Percentiles rank a stretch among this genome's conserved stretches.
phyloP scores from a whole-genome alignment of 2,329 filamentous ascomycete species.

The Drechslerella dactyloides region DNA sequence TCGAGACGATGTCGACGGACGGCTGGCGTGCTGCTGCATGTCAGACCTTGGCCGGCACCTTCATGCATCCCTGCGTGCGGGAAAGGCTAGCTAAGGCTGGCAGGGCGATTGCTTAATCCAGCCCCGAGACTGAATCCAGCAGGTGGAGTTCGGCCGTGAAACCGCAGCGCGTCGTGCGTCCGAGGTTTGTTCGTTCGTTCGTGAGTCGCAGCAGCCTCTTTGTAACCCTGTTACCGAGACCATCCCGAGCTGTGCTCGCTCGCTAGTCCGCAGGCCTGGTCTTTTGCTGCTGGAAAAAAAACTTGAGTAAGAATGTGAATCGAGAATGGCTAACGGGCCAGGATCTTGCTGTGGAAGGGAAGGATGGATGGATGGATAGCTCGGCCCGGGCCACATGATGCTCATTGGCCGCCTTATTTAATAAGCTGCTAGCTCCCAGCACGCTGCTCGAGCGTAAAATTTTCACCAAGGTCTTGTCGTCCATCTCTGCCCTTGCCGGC shows the following conservation, averaged over 20 bases:
- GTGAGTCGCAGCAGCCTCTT: no score
- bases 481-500: neutral
- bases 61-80: slow-evolving; percentile 15
- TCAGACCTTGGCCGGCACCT: slow-evolving; percentile 35
- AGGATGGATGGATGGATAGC: neutral
- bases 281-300: neutral
- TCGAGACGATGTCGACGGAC: neutral
- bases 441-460: neutral
- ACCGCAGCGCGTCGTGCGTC: slow-evolving; percentile 25
- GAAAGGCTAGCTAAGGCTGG: slow-evolving; percentile 37
- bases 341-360: no score
- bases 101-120: slow-evolving; percentile 22
- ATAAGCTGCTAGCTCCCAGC: neutral
- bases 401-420: slow-evolving; percentile 6
- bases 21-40: slow-evolving; percentile 22
- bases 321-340: neutral
- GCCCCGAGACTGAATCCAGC: no score
- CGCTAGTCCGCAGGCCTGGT: neutral
- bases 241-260: no score
- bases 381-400: slow-evolving; percentile 1
- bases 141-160: slow-evolving; percentile 26
- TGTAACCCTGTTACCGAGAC: no score
- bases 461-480: neutral
- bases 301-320: neutral
- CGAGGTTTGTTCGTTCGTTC: slow-evolving; percentile 8